Evolutionary conservation across 768 basidiomycete genomes (phyloP), one percentile per base, ranked within the genome.

Genomic region (Amanita phalloides): DNA sequence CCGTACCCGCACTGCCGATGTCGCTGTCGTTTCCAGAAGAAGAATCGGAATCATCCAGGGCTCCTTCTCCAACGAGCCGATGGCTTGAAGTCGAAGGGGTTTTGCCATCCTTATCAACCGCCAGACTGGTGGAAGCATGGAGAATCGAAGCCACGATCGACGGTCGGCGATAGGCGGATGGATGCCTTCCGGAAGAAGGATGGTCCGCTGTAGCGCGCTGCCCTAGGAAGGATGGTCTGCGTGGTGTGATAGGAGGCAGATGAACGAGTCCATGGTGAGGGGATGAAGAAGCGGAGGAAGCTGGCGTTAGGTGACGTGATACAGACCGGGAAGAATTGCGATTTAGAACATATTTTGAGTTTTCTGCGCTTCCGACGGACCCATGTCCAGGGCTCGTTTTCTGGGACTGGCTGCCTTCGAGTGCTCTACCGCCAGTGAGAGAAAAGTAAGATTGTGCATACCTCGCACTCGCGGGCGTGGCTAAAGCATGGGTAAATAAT

Each of bases 41-140:
- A 1, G 85, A 86, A 66, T 88, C 86, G 0, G 85, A 88, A 59
- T 88, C 86, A 53, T 85, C 83, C 3, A 90, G 65, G 1, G 82
- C 84, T 25, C 87, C 86, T 59, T 89, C 88, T 3, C 87, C 87
- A 9, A 83, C 78, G 58, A 87, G 81, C 1, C 78, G 69, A 30
- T 78, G 66, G 53, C 77, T 85, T 8, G 65, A 56, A 17, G 58
- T 62, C 38, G 58, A 60, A 5, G 43, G 14, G 4, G 4, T 6
- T 23, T 37, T 38, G 25, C 26, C n/a, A 10, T 49, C 48, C n/a
- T 49, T 49, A 49, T 63, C 64, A 48, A 73, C 69, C 55, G 70
- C 71, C 10, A 69, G 68, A 56, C 71, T 73, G 32, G 9, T 10
- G 5, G 10, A 32, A 5, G 74, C 65, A 11, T 62, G 50, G 30